A percentile compares a stretch with the other conserved stretches of the same genome.
These are phyloP conservation scores for Mrakia hoshinonis DNA, from an alignment of 768 basidiomycete genomes.

Conservation along the genomic window DNA sequence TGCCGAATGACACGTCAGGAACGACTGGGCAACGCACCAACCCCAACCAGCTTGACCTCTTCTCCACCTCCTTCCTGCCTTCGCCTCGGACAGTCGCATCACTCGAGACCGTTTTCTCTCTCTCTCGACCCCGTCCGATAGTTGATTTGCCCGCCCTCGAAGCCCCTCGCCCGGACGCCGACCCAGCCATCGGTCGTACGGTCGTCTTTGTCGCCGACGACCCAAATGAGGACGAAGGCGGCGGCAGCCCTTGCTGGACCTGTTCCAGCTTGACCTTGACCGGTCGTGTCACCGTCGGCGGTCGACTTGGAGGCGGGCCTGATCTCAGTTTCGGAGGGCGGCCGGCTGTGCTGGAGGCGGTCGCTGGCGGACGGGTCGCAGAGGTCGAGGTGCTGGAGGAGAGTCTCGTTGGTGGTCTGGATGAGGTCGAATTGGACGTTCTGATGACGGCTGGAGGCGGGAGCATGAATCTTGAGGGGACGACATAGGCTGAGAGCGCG, in stretches of 20 bases:
- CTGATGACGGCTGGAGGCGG: too few species aligned
- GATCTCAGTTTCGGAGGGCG: not conserved
- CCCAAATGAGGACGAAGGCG: too few species aligned
- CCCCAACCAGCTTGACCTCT: not conserved
- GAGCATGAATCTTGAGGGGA: not conserved
- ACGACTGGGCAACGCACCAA: not conserved
- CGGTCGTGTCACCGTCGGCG: not conserved
- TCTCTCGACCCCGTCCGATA: too few species aligned
- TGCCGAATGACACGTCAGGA: not conserved
- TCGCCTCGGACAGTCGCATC: too few species aligned
- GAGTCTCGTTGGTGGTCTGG: not conserved
- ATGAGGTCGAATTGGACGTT: not conserved
- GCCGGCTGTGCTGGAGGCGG: not conserved
- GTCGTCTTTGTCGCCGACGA: too few species aligned
- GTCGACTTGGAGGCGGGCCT: not conserved
- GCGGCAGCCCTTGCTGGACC: too few species aligned
- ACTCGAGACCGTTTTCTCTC: too few species aligned
- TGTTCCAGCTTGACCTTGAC: too few species aligned
- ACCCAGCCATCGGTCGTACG: too few species aligned
- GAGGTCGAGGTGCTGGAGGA: not conserved
- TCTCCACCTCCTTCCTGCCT: too few species aligned
- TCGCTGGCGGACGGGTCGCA: not conserved
- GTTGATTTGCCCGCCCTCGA: too few species aligned
- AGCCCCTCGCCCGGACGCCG: too few species aligned
- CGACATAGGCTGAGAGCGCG: not conserved